Percentiles rank a stretch among this genome's conserved stretches.
Evolutionary conservation across 78 protist species (phyloP).

Genomic region (Dictyostelium intermedium): DNA sequence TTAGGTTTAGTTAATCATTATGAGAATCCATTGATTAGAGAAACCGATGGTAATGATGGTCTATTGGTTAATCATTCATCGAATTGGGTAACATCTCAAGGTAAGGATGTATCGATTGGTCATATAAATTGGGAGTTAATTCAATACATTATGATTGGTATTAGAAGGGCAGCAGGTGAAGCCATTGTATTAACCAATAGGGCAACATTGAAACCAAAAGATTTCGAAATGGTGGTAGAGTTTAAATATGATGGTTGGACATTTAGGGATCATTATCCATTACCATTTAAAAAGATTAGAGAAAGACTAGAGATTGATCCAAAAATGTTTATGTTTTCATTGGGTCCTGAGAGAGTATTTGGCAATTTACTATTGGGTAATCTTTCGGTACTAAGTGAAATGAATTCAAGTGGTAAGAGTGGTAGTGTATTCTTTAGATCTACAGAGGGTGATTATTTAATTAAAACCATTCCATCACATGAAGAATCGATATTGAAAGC

Average conservation of each 20-base stretch:
- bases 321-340: conserved; percentile 66
- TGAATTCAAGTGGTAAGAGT: conserved; percentile 67
- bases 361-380: conserved; percentile 77
- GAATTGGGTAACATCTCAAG: conserved; percentile 62
- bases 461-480: conserved; percentile 71
- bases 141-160: conserved; percentile 76
- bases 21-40: background rate
- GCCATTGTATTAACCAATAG: conserved; percentile 36
- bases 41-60: background rate
- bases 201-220: conserved; percentile 47
- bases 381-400: conserved; percentile 44
- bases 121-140: conserved; percentile 62
- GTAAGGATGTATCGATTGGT: conserved; percentile 62
- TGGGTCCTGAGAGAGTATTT: conserved; percentile 82
- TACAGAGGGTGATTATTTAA: conserved; percentile 51
- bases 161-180: conserved; percentile 59
- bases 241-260: conserved; percentile 67
- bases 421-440: conserved; percentile 71
- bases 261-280: conserved; percentile 61
- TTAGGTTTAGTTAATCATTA: conserved; percentile 41
- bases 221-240: conserved; percentile 44
- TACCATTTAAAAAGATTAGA: conserved; percentile 58
- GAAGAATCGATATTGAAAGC: conserved; percentile 35
- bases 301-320: conserved; percentile 51
- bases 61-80: background rate